phyloP scores from a whole-genome alignment of 1,284 basidiomycete genomes.

The Moesziomyces globuligerus region DNA sequence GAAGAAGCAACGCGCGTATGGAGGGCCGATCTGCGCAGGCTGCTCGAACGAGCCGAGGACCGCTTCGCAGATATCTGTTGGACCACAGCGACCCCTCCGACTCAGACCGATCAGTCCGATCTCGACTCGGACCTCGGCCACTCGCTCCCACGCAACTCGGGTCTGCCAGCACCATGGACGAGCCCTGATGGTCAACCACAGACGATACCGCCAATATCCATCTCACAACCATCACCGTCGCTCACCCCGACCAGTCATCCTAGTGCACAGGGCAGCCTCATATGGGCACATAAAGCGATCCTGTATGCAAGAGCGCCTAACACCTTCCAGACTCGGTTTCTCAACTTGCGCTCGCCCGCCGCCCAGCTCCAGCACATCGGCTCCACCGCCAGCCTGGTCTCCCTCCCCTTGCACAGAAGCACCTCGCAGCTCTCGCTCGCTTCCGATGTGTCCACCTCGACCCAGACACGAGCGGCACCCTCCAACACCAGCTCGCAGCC shows the following conservation, averaged over 20 bases:
- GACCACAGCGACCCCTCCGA: slow-evolving; percentile 25
- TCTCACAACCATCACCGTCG: slow-evolving; percentile 8
- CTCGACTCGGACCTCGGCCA: slow-evolving; percentile 19
- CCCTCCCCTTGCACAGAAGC: slow-evolving; percentile 40
- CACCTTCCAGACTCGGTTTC: slow-evolving; percentile 69
- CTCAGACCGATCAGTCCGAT: slow-evolving; percentile 8
- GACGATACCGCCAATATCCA: slow-evolving; percentile 7
- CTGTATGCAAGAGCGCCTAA: slow-evolving; percentile 84
- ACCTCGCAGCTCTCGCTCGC: slow-evolving; percentile 29
- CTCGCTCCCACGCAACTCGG: background rate
- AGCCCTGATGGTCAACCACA: no score
- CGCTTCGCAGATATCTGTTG: slow-evolving; percentile 60
- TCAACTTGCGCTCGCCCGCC: slow-evolving; percentile 74
- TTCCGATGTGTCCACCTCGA: slow-evolving; percentile 14
- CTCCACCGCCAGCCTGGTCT: slow-evolving; percentile 46
- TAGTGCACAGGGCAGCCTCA: slow-evolving; percentile 13
- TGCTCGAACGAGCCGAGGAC: slow-evolving; percentile 45
- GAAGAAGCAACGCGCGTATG: slow-evolving; percentile 48
- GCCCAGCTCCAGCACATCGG: slow-evolving; percentile 51
- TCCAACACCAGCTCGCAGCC: background rate
- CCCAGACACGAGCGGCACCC: slow-evolving; percentile 7
- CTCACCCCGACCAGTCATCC: background rate
- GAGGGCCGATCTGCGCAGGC: slow-evolving; percentile 46
- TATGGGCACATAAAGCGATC: slow-evolving; percentile 94
- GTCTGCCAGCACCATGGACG: background rate